Evolutionary conservation across 768 basidiomycete genomes (phyloP).

Genomic region (Tricholomella constricta): DNA sequence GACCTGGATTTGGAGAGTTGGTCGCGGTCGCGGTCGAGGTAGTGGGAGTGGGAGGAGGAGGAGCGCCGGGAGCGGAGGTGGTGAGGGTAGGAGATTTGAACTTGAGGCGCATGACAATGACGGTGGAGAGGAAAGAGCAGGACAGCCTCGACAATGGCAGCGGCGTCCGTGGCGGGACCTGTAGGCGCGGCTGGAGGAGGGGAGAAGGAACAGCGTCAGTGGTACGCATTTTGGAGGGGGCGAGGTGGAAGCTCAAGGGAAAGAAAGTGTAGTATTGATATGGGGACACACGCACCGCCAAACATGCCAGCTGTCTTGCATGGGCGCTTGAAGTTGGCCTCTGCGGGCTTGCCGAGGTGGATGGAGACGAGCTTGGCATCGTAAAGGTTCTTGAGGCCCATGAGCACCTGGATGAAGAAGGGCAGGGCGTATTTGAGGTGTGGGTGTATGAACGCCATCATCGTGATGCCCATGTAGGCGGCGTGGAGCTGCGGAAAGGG

Average conservation of each 20-base stretch:
- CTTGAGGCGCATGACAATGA: background rate
- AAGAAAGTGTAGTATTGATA: no score
- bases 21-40: conserved; percentile 3
- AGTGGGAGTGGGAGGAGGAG: background rate
- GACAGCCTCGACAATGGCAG: no score
- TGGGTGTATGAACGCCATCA: conserved; percentile 91
- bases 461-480: conserved; percentile 74
- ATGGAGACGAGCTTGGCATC: conserved; percentile 86
- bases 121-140: no score
- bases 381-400: conserved; percentile 91
- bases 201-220: no score
- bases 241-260: no score
- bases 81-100: background rate
- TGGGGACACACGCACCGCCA: no score
- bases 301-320: no score
- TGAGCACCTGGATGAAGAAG: conserved; percentile 87
- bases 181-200: no score
- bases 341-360: conserved; percentile 86
- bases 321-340: no score
- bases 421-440: conserved; percentile 94
- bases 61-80: background rate
- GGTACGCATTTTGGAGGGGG: no score
- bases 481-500: conserved; percentile 50
- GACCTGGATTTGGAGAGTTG: background rate
- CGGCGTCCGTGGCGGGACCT: no score